A percentile compares a stretch with the other conserved stretches of the same genome.
Evolutionary conservation across 225 moss, liverwort and hornwort species (phyloP).

Genomic region (Climacium dendroides): DNA sequence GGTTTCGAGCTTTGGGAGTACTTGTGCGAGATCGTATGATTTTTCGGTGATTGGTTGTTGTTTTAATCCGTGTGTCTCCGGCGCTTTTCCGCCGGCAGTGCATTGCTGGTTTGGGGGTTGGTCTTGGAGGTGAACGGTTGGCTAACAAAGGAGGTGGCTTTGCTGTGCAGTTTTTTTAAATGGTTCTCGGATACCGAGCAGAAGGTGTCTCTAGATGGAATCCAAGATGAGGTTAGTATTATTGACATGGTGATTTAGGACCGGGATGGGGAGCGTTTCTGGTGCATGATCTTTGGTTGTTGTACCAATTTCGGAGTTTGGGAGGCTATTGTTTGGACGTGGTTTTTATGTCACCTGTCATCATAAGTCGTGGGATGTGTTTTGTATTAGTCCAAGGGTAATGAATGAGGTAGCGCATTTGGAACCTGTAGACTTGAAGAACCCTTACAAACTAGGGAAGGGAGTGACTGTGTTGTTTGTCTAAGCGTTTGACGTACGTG

Average conservation of each 20-base stretch:
- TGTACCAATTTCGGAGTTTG: not conserved
- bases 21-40: not conserved
- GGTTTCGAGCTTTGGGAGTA: not conserved
- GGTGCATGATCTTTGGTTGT: not conserved
- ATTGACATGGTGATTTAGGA: not conserved
- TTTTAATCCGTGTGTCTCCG: not conserved
- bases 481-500: not conserved
- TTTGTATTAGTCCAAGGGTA: not conserved
- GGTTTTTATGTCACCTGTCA: not conserved
- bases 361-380: not conserved
- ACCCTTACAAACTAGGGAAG: not conserved
- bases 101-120: not conserved
- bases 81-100: not conserved
- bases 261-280: not conserved
- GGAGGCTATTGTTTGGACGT: not conserved
- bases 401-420: not conserved
- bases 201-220: conserved; percentile 78
- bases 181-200: conserved; percentile 87
- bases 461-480: not conserved
- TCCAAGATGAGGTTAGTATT: conserved; percentile 80
- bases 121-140: not conserved
- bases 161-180: conserved; percentile 75
- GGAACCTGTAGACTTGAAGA: not conserved
- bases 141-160: not conserved
- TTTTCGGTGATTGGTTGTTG: not conserved